Evolutionary conservation across 2,329 filamentous ascomycete genomes (phyloP).

Genomic region (Trichoderma aggressivum): DNA sequence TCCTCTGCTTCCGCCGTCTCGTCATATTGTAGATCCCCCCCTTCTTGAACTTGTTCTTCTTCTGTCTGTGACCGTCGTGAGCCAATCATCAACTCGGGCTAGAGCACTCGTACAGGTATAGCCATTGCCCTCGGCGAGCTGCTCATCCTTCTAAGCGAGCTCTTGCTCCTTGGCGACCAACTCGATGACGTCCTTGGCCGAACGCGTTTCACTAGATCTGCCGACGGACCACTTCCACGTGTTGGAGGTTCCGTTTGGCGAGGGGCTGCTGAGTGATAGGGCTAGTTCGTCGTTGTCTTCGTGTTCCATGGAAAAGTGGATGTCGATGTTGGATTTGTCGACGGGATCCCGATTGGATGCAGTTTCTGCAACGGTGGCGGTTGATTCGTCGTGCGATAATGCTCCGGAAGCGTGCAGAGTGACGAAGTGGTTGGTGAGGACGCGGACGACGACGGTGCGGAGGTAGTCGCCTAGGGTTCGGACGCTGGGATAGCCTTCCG

Average conservation of each 20-base stretch:
- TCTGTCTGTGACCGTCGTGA: background rate
- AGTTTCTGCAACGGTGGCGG: conserved; percentile 22
- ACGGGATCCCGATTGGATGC: conserved; percentile 31
- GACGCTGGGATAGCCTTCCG: conserved; percentile 44
- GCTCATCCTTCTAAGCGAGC: conserved; percentile 21
- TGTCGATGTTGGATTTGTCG: conserved; percentile 28
- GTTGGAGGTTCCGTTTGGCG: conserved; percentile 20
- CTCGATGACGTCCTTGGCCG: conserved; percentile 27
- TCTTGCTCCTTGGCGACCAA: conserved; percentile 19
- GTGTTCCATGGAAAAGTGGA: conserved; percentile 33
- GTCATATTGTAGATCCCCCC: background rate
- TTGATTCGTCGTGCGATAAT: background rate
- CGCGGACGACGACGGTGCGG: conserved; percentile 40
- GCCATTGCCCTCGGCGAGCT: background rate
- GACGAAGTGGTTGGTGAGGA: conserved; percentile 38
- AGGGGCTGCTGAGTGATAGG: conserved; percentile 26
- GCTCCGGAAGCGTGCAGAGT: conserved; percentile 22
- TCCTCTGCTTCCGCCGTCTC: background rate
- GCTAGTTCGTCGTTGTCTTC: conserved; percentile 16
- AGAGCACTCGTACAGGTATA: background rate
- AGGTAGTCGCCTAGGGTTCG: conserved; percentile 46
- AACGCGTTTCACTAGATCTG: conserved; percentile 19
- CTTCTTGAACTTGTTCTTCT: background rate
- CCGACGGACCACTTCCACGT: conserved; percentile 32
- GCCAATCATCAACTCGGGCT: background rate